These are phyloP conservation scores for Asparagopsis taxiformis DNA, from an alignment of 31 red algal species.

Conservation along the genomic window DNA sequence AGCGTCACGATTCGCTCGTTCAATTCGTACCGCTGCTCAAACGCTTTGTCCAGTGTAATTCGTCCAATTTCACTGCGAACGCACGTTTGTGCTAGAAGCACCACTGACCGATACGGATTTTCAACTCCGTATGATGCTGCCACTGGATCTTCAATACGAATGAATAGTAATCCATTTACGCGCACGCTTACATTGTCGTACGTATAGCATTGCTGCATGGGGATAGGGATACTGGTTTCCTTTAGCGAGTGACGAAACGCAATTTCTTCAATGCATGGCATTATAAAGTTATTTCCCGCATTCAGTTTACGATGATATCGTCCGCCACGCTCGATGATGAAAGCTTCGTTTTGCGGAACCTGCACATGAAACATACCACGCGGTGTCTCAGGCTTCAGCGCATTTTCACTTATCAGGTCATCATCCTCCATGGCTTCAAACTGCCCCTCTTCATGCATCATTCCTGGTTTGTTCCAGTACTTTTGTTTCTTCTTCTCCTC, in stretches of 20 bases:
- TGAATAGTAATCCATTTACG: slow-evolving; percentile 76
- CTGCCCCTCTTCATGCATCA: no score
- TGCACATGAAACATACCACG: no score
- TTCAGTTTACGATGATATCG: slow-evolving; percentile 69
- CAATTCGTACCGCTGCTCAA: slow-evolving; percentile 60
- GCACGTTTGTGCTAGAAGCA: slow-evolving; percentile 80
- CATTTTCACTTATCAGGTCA: no score
- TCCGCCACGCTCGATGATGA: slow-evolving; percentile 83
- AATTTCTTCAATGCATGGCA: slow-evolving; percentile 80
- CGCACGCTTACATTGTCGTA: slow-evolving; percentile 82
- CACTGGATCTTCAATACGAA: slow-evolving; percentile 70
- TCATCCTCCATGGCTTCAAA: no score
- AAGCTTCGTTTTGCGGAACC: slow-evolving; percentile 84
- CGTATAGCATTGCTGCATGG: slow-evolving; percentile 75
- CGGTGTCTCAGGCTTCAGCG: no score
- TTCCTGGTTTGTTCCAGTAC: no score
- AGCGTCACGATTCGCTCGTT: slow-evolving; percentile 57
- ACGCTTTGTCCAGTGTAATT: slow-evolving; percentile 84
- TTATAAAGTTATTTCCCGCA: slow-evolving; percentile 73
- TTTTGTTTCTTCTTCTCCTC: no score
- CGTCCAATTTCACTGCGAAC: slow-evolving; percentile 79
- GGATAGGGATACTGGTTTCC: slow-evolving; percentile 68
- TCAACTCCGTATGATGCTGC: slow-evolving; percentile 72
- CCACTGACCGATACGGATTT: slow-evolving; percentile 40
- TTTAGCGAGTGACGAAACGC: slow-evolving; percentile 80